Evolutionary conservation across 495 filamentous ascomycete species (phyloP), one percentile per base, ranked within the genome.

Genomic region (Cairneyella variabilis): DNA sequence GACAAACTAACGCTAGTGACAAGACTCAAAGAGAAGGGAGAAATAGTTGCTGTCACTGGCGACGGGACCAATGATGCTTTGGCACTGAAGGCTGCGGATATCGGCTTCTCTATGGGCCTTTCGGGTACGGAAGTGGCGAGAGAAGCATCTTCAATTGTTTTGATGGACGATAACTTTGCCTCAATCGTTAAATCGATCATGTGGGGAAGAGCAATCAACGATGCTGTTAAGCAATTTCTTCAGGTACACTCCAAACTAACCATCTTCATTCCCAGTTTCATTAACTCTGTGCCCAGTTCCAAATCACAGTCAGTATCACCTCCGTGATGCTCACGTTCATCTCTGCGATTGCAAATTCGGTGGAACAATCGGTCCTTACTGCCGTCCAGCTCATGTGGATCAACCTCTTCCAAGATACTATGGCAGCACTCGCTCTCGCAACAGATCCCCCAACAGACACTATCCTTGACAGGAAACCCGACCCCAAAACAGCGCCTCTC

Each of bases 351-450:
- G 79, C 83, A 20, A 86, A 75, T 58, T 63, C 63, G 4, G 71
- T 82, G 3, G 79, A 82, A 60, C 66, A 76, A 25, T 85, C 87
- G 32, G 88, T 95, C 39, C 72, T 95, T 22, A 90, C 77, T 4
- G 86, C 89, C 6, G 89, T 95, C 17, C 89, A 95, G 69, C 76
- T 95, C 18, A 76, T 95, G 20, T 95, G 89, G 89, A 86, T 95
- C 58, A 95, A 95, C 59, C 72, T 95, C 54, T 91, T 95, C 65
- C 91, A 91, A 88, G 90, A 96, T 62, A 93, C 90, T n/a, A 89
- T 95, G 60, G 90, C 89, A 3, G 90, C 90, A n/a, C 80, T 95
- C 45, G 90, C 90, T n/a, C 73, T 95, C 26, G 90, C 90, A 14
- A 95, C 90, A 1, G 90, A 96, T 66, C 83, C 86, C 5, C 89